These are phyloP conservation scores for Boletales sp. DNA, from an alignment of 768 basidiomycete genomes.

Conservation along the genomic window DNA sequence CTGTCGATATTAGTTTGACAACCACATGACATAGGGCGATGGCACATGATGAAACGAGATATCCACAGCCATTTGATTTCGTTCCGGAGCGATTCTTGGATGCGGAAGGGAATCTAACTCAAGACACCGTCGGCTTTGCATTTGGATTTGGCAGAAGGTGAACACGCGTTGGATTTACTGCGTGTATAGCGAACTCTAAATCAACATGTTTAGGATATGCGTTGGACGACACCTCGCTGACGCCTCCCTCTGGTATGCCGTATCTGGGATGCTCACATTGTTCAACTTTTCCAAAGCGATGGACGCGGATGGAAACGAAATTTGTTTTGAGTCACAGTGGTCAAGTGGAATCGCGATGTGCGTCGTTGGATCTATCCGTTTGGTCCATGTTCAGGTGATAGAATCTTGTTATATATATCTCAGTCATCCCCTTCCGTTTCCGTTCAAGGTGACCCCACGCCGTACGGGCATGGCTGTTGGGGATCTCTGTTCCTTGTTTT, in stretches of 20 bases:
- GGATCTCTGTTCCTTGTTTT: conserved; percentile 2
- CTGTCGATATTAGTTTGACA: background rate
- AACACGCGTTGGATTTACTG: background rate
- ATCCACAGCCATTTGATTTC: conserved; percentile 31
- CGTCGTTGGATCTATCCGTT: background rate
- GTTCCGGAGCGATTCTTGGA: conserved; percentile 30
- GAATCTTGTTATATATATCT: background rate
- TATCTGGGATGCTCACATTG: conserved; percentile 25
- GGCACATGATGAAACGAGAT: conserved; percentile 29
- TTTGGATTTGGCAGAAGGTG: conserved; percentile 30
- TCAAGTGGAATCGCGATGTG: conserved; percentile 16
- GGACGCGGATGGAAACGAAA: conserved; percentile 20
- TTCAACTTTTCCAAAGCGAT: conserved; percentile 25
- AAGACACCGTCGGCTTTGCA: conserved; percentile 14
- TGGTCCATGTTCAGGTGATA: background rate
- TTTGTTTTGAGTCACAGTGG: conserved; percentile 17
- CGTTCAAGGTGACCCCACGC: conserved; percentile 11
- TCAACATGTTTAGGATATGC: conserved; percentile 10
- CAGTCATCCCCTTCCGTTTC: conserved; percentile 18
- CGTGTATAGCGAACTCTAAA: background rate
- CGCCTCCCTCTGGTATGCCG: conserved; percentile 26
- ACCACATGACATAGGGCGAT: conserved; percentile 25
- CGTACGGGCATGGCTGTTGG: background rate
- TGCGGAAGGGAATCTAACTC: conserved; percentile 16
- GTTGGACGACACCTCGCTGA: conserved; percentile 24